Evolutionary conservation across 805 yeast genomes (phyloP).

Genomic region (Candida khao-thaluensis): DNA sequence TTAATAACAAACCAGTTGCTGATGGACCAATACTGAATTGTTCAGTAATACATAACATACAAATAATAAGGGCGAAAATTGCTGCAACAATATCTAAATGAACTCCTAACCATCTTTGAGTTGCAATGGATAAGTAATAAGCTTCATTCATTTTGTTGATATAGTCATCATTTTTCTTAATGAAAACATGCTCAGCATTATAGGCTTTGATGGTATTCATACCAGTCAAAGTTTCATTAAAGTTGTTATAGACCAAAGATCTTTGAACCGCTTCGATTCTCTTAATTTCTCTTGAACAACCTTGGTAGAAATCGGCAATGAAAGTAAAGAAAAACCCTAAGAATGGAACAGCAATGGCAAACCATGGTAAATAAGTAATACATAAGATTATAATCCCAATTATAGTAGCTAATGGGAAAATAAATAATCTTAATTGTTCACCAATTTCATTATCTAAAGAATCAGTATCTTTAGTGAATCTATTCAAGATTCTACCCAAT

Average conservation of each 20-base stretch:
- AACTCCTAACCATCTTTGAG: slow-evolving; percentile 65
- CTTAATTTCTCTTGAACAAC: slow-evolving; percentile 48
- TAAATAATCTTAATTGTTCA: slow-evolving; percentile 40
- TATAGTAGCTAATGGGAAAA: slow-evolving; percentile 41
- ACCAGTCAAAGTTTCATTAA: slow-evolving; percentile 50
- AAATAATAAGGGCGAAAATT: slow-evolving; percentile 50
- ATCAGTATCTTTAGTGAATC: slow-evolving; percentile 47
- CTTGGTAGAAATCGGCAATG: slow-evolving; percentile 46
- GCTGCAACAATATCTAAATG: slow-evolving; percentile 51
- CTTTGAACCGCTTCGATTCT: slow-evolving; percentile 49
- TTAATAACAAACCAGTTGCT: slow-evolving; percentile 60
- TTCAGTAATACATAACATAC: slow-evolving; percentile 57
- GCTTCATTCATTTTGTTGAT: slow-evolving; percentile 53
- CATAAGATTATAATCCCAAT: slow-evolving; percentile 45
- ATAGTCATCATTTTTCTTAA: slow-evolving; percentile 42
- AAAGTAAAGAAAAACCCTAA: slow-evolving; percentile 40
- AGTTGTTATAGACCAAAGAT: slow-evolving; percentile 48
- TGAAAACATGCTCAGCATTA: slow-evolving; percentile 31
- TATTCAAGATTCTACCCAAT: slow-evolving; percentile 42
- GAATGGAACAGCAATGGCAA: slow-evolving; percentile 55
- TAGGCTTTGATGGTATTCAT: slow-evolving; percentile 48
- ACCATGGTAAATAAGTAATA: slow-evolving; percentile 53
- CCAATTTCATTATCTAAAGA: slow-evolving; percentile 46
- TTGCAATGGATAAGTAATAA: slow-evolving; percentile 47
- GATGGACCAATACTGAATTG: slow-evolving; percentile 57